Base-by-base conservation (phyloP, 2,329 filamentous ascomycete species). In the Colletotrichum sp. region DNA sequence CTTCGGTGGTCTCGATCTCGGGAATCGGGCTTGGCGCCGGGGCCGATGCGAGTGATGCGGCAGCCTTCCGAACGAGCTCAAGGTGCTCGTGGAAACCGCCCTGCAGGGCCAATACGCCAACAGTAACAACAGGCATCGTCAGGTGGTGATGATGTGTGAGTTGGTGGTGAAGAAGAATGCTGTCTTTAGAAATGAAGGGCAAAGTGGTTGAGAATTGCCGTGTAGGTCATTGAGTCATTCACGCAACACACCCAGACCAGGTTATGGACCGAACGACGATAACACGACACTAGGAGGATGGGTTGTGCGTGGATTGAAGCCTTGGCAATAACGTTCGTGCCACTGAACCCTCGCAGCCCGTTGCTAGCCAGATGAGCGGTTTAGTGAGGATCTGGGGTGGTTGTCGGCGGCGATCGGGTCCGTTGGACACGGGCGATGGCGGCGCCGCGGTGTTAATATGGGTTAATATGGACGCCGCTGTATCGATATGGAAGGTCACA, bases 1-100 rank as follows among this genome's bases (percentile, higher is more conserved):
- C 95, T 83, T 98, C 93, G 76, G 93, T 87, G 51, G 58, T 94
- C 31, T 83, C 80, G 85, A 94, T 92, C 59, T 76, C 82, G 72
- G 69, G 77, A 13, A n/a, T 58, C n/a, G 66, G 57, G 18, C 78
- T 74, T 21, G 77, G 69, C 8, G 78, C 68, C 7, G 78, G 74
- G 54, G 59, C 67, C 33, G 62, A 36, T 18, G 81, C 78, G 57
- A 93, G 81, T 27, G 84, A 83, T n/a, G 84, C 81, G 4, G 92
- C 90, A 8, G 96, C 95, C 76, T 90, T 88, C 77, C 90, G 89
- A 47, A 98, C 88, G 47, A 98, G 90, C 76, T 91, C 88, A 71
- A 98, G 82, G 86, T 99, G 96, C 83, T 99, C 96, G 79, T 92
- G 89, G 83, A 98, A 98, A 72, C 96, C 96, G 78, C 97, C 97